These are phyloP conservation scores for Domatiomyces globalis DNA, from an alignment of 2,329 filamentous ascomycete species.

Conservation along the genomic window DNA sequence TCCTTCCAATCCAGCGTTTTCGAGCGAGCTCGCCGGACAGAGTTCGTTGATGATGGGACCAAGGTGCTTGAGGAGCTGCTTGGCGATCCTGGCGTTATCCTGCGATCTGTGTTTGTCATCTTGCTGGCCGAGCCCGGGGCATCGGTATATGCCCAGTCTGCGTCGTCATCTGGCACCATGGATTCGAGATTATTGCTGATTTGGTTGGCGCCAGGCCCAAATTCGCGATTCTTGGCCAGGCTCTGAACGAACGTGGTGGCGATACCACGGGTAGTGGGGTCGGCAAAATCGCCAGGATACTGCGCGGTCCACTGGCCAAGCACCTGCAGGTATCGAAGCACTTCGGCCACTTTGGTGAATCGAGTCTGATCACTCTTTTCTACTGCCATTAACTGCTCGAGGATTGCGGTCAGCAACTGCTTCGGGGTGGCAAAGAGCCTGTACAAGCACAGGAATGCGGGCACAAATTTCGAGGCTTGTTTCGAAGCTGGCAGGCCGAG, in stretches of 20 bases:
- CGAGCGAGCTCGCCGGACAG: not conserved
- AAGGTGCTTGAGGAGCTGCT: conserved; percentile 1
- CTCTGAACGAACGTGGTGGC: conserved; percentile 62
- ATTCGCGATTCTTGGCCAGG: conserved; percentile 65
- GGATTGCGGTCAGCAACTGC: conserved; percentile 61
- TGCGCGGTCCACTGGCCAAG: conserved; percentile 77
- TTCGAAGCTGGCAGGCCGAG: conserved; percentile 69
- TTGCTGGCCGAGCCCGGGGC: conserved; percentile 22
- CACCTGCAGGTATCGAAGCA: conserved; percentile 70
- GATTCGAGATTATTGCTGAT: conserved; percentile 65
- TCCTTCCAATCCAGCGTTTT: not conserved
- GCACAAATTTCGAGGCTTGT: conserved; percentile 73
- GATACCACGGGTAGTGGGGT: conserved; percentile 54
- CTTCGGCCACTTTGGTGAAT: conserved; percentile 63
- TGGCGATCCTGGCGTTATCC: conserved; percentile 7
- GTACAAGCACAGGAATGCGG: conserved; percentile 84
- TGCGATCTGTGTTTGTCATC: conserved; percentile 5
- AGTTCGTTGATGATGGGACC: not conserved
- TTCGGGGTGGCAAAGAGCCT: conserved; percentile 80
- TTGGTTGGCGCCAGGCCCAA: conserved; percentile 66
- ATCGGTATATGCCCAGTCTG: conserved; percentile 79
- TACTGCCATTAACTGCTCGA: conserved; percentile 49
- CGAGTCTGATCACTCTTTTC: conserved; percentile 59
- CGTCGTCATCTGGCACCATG: conserved; percentile 76
- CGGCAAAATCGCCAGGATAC: conserved; percentile 88